Conservation (phyloP, 305 asterid genomes). For the Ajuga reptans region DNA sequence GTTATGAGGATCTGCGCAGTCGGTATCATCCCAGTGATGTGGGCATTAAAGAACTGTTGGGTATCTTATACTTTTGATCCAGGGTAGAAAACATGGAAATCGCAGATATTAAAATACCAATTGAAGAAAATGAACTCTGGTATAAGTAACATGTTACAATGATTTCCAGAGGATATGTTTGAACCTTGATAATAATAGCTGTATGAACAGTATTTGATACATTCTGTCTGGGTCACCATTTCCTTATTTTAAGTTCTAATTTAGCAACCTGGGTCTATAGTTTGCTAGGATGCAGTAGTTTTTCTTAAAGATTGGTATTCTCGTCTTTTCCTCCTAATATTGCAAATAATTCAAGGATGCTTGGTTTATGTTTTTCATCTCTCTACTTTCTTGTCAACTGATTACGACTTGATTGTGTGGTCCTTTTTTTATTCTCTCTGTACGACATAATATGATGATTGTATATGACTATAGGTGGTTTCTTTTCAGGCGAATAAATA, state of each 20-base stretch:
- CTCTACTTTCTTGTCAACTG: background rate
- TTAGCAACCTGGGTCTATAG: too few species aligned
- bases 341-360: background rate
- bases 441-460: background rate
- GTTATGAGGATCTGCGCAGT: background rate
- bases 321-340: background rate
- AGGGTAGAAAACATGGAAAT: too few species aligned
- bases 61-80: too few species aligned
- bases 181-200: too few species aligned
- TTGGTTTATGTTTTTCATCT: background rate
- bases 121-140: too few species aligned
- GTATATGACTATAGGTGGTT: background rate
- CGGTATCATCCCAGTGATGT: background rate
- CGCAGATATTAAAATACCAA: too few species aligned
- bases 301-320: background rate
- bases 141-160: too few species aligned
- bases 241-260: too few species aligned
- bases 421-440: background rate
- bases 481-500: background rate
- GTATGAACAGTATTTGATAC: too few species aligned
- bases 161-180: too few species aligned
- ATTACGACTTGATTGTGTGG: background rate
- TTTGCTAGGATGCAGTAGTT: background rate
- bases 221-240: too few species aligned
- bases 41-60: background rate